Evolutionary conservation across 2,329 filamentous ascomycete species (phyloP), one percentile per base, ranked within the genome.

Genomic region (Talaromyces amestolkiae): DNA sequence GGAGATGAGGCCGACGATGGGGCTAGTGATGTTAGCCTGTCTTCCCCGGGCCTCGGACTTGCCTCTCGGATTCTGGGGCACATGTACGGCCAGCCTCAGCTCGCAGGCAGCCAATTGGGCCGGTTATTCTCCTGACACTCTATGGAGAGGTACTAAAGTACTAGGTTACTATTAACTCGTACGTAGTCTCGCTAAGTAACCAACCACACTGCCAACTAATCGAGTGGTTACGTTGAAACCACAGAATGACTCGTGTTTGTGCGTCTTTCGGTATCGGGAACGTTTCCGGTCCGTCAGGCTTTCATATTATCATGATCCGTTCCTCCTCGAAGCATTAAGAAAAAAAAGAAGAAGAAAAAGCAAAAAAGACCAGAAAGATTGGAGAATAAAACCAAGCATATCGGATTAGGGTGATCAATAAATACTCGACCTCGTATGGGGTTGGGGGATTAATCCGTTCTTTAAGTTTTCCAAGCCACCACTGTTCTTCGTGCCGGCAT

Each of bases 1-100:
- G 56, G 56, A 45, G 24, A 45, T 19, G 37, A 45, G 56, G n/a
- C 56, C 56, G 56, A 15, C 24, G 37, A 59, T 45, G 56, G 56
- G 56, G 37, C 56, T 59, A 59, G 39, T 19, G 33, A 43, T 37
- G 22, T 45, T 59, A 59, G 56, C 22, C 53, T 56, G 53, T 15
- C 13, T 56, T 56, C 39, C 56, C 56, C 37, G 56, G 56, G 37
- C 56, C 56, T 59, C 56, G 56, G 56, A 45, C 39, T 43, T 59
- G 37, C 27, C 33, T 59, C 39, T 59, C 39, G 56, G 56, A 59
- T 59, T 59, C 56, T 59, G 56, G 56, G 56, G 56, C 56, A 59
- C 56, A 59, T 59, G 56, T n/a, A 43, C 39, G 56, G 33, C 53
- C 33, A 58, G 54, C 33, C 54, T 58, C n/a, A 22, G 8, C 49